Conservation (phyloP, 768 basidiomycete genomes). For the Rhodotorula taiwanensis region DNA sequence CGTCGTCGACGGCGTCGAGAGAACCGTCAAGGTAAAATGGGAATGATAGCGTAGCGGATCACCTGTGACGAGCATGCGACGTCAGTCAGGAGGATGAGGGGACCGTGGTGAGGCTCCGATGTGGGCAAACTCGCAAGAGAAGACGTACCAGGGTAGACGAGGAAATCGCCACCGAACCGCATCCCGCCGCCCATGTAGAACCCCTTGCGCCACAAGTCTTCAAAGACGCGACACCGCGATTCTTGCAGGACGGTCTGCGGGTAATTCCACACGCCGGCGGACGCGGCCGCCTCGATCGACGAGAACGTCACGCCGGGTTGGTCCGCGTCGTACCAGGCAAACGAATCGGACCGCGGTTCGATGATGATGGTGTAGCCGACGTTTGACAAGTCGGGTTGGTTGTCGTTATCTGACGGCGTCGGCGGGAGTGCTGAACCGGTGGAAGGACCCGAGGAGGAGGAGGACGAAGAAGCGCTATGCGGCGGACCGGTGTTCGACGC, state of each 20-base stretch:
- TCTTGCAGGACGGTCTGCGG: slow-evolving; percentile 49
- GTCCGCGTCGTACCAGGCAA: slow-evolving; percentile 62
- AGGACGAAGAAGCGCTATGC: slow-evolving; percentile 14
- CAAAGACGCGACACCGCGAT: slow-evolving; percentile 72
- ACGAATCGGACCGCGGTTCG: slow-evolving; percentile 57
- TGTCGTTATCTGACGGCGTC: not conserved
- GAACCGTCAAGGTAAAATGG: slow-evolving; percentile 80
- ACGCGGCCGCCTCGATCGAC: slow-evolving; percentile 57
- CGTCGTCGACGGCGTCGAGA: slow-evolving; percentile 56
- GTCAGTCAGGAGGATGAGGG: slow-evolving; percentile 3
- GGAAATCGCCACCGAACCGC: slow-evolving; percentile 91
- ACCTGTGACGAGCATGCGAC: slow-evolving; percentile 49
- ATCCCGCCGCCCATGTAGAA: slow-evolving; percentile 83
- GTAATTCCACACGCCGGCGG: slow-evolving; percentile 58
- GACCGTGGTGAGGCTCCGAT: not conserved
- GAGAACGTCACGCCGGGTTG: slow-evolving; percentile 47
- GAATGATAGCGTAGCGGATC: slow-evolving; percentile 95
- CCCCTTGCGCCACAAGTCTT: slow-evolving; percentile 71
- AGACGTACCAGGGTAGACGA: slow-evolving; percentile 83
- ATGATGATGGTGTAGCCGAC: slow-evolving; percentile 48
- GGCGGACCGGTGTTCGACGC: slow-evolving; percentile 51
- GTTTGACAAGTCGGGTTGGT: not conserved
- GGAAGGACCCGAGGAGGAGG: slow-evolving; percentile 54
- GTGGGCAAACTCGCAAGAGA: not conserved
- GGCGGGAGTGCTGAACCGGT: slow-evolving; percentile 47